Evolutionary conservation across 2,329 filamentous ascomycete species (phyloP), one percentile per base, ranked within the genome.

Genomic region (Penicillium sp.): DNA sequence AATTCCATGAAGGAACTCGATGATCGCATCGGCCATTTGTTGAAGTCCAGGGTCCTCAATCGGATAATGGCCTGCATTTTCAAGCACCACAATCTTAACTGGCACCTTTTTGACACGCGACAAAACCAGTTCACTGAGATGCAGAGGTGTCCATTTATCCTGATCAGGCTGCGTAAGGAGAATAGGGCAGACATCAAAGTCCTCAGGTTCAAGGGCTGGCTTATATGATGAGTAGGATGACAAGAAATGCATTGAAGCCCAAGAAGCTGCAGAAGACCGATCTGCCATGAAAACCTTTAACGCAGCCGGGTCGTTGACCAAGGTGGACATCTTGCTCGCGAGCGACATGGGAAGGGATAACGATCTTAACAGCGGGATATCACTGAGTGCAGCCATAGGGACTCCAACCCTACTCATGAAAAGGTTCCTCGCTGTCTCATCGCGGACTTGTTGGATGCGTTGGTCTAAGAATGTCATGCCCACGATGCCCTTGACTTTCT

Each of bases 301-400:
- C 13, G 26, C 47, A 50, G 17, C 24, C 13, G 7, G 12, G 47
- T 50, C 5, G 13, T 50, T 50, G 24, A 50, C 47, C 3, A 50
- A 28, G 24, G 47, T 28, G 5, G 47, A 50, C 47, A 50, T 50
- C 47, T 50, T 50, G 13, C 47, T 50, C 26, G 47, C 47, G 47
- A 33, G 47, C 17, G 47, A 50, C 47, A 50, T 30, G 1, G 26
- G 47, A 3, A 50, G 47, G 13, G 47, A 30, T 1, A 50, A n/a
- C 0, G 26, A 33, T 13, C 24, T 50, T 13, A 33, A 33, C 13
- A 50, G 13, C 24, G 47, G 47, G 17, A 50, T 50, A 50, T 50
- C 47, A 50, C 47, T 33, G 9, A 33, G 30, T 12, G 8, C 30
- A 4, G 30, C 30, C 30, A 33, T 10, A 33, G 9, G 30, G 30